Conservation (phyloP, 2,329 filamentous ascomycete genomes). For the Fusarium graminum region DNA sequence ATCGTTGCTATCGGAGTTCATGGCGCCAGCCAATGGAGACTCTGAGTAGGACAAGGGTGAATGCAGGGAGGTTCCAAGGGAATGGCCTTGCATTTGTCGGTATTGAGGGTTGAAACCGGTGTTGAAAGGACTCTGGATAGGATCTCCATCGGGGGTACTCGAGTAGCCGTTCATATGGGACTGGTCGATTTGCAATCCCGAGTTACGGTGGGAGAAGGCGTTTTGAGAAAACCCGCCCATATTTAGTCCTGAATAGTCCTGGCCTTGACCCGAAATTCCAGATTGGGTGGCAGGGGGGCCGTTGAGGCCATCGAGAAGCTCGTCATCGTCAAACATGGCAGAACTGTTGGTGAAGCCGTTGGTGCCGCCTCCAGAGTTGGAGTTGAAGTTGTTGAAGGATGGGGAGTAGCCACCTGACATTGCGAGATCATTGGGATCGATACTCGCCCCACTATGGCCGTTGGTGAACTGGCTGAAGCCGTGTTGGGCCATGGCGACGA, state of each 20-base stretch:
- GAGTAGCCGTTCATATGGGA: slow-evolving; percentile 85
- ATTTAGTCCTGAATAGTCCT: slow-evolving; percentile 69
- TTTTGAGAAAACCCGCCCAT: slow-evolving; percentile 68
- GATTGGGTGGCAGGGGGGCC: slow-evolving; percentile 66
- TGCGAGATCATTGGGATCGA: slow-evolving; percentile 88
- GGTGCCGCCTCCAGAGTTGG: slow-evolving; percentile 68
- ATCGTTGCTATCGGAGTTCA: slow-evolving; percentile 64
- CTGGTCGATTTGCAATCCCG: slow-evolving; percentile 61
- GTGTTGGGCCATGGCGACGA: slow-evolving; percentile 65
- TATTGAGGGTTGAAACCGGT: slow-evolving; percentile 86
- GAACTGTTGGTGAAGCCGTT: slow-evolving; percentile 83
- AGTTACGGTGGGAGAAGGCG: slow-evolving; percentile 69
- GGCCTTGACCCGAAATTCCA: slow-evolving; percentile 65
- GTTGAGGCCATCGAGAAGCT: slow-evolving; percentile 81
- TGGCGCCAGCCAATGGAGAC: slow-evolving; percentile 60
- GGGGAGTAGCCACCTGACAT: slow-evolving; percentile 73
- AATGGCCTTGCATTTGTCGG: slow-evolving; percentile 73
- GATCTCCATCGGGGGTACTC: slow-evolving; percentile 89
- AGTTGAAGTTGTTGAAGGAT: slow-evolving; percentile 70
- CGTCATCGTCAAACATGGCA: slow-evolving; percentile 87
- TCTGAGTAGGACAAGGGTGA: slow-evolving; percentile 58
- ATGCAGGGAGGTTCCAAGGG: slow-evolving; percentile 65
- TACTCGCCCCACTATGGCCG: slow-evolving; percentile 67
- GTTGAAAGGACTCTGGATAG: slow-evolving; percentile 91
- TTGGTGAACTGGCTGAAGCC: slow-evolving; percentile 68